Evolutionary conservation across 78 protist species (phyloP).

Genomic region (Dictyostelium discoideum): DNA sequence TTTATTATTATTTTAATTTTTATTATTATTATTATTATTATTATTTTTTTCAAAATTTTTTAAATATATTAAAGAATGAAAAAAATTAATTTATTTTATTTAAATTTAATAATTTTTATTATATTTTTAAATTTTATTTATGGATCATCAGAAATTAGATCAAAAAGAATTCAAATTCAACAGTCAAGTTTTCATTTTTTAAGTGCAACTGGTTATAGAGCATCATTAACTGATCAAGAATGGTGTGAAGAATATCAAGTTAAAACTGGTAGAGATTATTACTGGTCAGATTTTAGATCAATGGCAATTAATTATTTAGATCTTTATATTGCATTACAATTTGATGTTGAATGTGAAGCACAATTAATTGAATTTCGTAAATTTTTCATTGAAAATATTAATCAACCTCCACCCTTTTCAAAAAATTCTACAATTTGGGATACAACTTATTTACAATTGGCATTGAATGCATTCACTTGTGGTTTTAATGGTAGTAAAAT

Average conservation of each 20-base stretch:
- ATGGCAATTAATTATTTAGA: background rate
- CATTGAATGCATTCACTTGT: conserved; percentile 5
- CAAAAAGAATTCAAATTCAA: conserved; percentile 10
- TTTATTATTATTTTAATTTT: too few relatives aligned
- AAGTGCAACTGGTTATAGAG: conserved; percentile 11
- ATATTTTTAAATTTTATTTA: background rate
- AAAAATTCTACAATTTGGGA: background rate
- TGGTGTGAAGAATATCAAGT: conserved; percentile 15
- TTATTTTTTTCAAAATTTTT: too few relatives aligned
- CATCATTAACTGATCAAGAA: background rate
- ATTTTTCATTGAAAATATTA: background rate
- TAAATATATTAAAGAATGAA: background rate
- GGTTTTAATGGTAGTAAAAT: background rate
- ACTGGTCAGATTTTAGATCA: background rate
- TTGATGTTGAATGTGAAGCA: conserved; percentile 16
- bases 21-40: too few relatives aligned
- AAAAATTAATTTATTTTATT: background rate
- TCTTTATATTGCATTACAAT: conserved; percentile 12
- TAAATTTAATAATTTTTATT: background rate
- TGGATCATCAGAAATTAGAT: background rate
- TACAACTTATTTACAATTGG: background rate
- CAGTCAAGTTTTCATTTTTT: background rate
- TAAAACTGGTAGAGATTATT: conserved; percentile 7
- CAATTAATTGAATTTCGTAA: background rate
- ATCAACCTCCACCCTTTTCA: background rate